Evolutionary conservation across 2,329 filamentous ascomycete species (phyloP).

Genomic region (Macrophomina phaseolina): DNA sequence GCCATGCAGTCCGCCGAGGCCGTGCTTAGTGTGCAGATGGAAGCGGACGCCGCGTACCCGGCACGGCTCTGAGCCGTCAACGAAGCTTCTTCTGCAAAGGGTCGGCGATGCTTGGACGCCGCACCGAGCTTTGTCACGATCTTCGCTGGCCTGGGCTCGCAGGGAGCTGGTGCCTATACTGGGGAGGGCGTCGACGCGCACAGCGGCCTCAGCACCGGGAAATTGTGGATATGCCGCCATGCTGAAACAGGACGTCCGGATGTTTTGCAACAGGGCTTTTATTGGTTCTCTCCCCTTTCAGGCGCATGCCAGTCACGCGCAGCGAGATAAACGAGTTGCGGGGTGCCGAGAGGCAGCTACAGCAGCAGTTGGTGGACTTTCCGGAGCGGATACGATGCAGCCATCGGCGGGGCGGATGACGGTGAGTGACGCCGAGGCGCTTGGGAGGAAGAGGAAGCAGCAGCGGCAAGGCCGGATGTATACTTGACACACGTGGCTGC

Average conservation of each 20-base stretch:
- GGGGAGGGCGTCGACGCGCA: not conserved
- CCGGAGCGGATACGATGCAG: not conserved
- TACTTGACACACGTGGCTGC: conserved; percentile 16
- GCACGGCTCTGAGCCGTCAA: not conserved
- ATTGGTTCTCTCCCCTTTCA: not conserved
- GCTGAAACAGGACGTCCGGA: conserved; percentile 13
- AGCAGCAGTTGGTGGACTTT: not conserved
- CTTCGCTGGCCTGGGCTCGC: not conserved
- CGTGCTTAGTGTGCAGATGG: conserved; percentile 2
- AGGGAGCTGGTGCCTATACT: not conserved
- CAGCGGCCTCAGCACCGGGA: conserved; percentile 6
- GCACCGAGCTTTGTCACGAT: not conserved
- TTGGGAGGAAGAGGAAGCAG: conserved; percentile 13
- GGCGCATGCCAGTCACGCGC: not conserved
- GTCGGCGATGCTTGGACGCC: not conserved
- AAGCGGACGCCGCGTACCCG: conserved; percentile 3
- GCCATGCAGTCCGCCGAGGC: not conserved
- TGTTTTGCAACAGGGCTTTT: not conserved
- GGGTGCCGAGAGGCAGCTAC: not conserved
- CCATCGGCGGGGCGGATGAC: not conserved
- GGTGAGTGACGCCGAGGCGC: not conserved
- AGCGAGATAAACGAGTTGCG: not conserved
- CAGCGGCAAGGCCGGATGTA: conserved; percentile 4
- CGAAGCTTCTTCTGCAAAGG: not conserved
- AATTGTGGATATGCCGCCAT: not conserved